Evolutionary conservation across 2,329 filamentous ascomycete species (phyloP).

Genomic region (Orbilia oligospora): DNA sequence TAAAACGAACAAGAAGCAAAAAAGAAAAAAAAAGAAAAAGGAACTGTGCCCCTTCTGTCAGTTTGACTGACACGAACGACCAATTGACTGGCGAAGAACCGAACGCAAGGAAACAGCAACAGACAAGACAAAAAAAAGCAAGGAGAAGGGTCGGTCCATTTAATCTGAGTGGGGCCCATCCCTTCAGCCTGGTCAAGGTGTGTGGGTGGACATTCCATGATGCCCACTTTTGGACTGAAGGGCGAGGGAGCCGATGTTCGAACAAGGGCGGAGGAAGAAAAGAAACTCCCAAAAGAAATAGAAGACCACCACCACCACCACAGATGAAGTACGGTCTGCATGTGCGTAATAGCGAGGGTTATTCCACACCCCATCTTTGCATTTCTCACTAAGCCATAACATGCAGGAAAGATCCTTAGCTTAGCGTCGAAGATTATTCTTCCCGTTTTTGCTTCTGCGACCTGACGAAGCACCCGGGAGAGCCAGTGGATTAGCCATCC

Average conservation of each 20-base stretch:
- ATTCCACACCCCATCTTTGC: conserved; percentile 45
- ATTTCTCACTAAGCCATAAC: conserved; percentile 50
- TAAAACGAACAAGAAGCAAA: conserved; percentile 43
- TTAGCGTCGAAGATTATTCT: conserved; percentile 45
- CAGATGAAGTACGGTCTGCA: conserved; percentile 13
- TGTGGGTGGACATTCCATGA: conserved; percentile 55
- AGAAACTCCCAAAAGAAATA: conserved; percentile 29
- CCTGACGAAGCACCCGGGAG: conserved; percentile 42
- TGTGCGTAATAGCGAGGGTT: conserved; percentile 59
- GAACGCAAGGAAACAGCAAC: conserved; percentile 36
- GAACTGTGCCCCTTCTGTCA: conserved; percentile 52
- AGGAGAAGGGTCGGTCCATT: conserved; percentile 41
- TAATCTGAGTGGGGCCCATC: conserved; percentile 55
- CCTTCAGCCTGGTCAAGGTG: conserved; percentile 51
- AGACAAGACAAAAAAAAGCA: conserved; percentile 32
- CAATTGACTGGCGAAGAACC: conserved; percentile 58
- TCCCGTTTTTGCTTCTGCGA: conserved; percentile 29
- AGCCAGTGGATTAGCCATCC: conserved; percentile 42
- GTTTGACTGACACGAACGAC: conserved; percentile 40
- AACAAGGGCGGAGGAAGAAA: conserved; percentile 55
- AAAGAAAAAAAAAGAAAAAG: conserved; percentile 16
- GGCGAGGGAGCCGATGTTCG: conserved; percentile 58
- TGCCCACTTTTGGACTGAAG: conserved; percentile 55
- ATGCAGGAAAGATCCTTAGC: conserved; percentile 51
- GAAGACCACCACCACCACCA: conserved; percentile 22